Base-by-base conservation (phyloP, 2,329 filamentous ascomycete genomes). In the Colletotrichum coccodes region DNA sequence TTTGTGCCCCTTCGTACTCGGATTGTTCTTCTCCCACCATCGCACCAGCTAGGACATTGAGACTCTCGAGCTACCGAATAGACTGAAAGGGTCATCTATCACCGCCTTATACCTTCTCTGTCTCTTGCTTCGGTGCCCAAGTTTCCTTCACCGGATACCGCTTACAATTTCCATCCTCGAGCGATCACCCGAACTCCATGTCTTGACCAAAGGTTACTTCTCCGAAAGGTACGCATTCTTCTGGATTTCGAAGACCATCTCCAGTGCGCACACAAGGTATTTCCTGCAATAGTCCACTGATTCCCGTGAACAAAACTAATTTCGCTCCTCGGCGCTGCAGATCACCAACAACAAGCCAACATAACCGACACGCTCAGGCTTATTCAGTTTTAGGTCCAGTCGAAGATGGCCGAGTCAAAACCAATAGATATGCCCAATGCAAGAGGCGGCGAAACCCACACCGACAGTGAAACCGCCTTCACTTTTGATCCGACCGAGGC, bases 391-490 rank as follows among this genome's bases (percentile, higher is more conserved):
- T 42, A 18, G 38, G 14, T 26, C 18, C 8, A 78, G 74, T 52
- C 80, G 83, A 62, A 72, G 74, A 60, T 79, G 75, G n/a, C 66
- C 66, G 58, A 60, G 71, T 60, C 52, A 74, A 70, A 64, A 72
- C 80, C 23, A 28, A 52, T 68, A 5, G 66, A 71, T 32, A 79
- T 81, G 71, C 76, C 80, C 28, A 73, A 73, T 52, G 70, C 73
- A 66, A 82, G 76, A 70, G 82, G 79, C 40, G 81, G 83, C 28
- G 77, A 76, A 44, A 74, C 75, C 18, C 76, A 78, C 49, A 81
- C 80, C 34, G 83, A 84, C 64, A 84, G 83, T 73, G 85, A 86
- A 53, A 72, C 74, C 18, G 74, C 79, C 40, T 73, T 82, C 40
- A 84, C 81, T 1, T 82, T 82, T 26, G 82, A 85, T n/a, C 76